Percentiles rank a stretch among this genome's conserved stretches.
phyloP scores from a whole-genome alignment of 768 basidiomycete genomes.

The Crassisporium funariophilum region DNA sequence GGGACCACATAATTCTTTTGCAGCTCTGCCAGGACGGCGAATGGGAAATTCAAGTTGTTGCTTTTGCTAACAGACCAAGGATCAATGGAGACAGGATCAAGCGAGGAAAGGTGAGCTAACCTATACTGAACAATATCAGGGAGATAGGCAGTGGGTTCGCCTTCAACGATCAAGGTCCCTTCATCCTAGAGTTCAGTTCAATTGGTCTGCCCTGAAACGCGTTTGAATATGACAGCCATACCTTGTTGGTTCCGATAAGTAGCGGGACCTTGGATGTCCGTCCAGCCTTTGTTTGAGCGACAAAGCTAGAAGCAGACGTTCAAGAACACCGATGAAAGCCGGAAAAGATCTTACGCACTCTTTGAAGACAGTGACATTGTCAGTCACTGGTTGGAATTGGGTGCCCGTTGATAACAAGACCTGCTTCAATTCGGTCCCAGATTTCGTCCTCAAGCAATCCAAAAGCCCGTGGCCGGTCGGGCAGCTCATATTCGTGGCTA shows the following conservation, averaged over 20 bases:
- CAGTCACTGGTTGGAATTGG: constrained; percentile 36
- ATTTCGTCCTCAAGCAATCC: constrained; percentile 29
- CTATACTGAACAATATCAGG: constrained; percentile 29
- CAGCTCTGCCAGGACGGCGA: constrained; percentile 23
- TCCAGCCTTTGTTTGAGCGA: constrained; percentile 30
- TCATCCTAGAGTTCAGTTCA: constrained; percentile 33
- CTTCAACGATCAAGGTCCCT: constrained; percentile 36
- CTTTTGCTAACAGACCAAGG: constrained; percentile 21
- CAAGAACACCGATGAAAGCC: background rate
- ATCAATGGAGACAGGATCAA: constrained; percentile 1
- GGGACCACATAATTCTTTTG: constrained; percentile 30
- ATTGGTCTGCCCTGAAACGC: too few relatives aligned
- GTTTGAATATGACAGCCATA: background rate
- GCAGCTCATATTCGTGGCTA: constrained; percentile 30
- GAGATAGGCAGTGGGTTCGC: constrained; percentile 35
- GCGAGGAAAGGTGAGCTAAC: constrained; percentile 7
- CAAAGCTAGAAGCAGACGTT: constrained; percentile 20
- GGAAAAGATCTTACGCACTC: constrained; percentile 21
- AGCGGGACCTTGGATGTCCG: constrained; percentile 31
- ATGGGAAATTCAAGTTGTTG: constrained; percentile 37
- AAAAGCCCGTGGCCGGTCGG: constrained; percentile 26
- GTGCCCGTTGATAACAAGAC: constrained; percentile 28
- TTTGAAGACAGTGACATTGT: constrained; percentile 36
- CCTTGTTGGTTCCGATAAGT: constrained; percentile 35
- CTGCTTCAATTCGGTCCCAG: constrained; percentile 25